Evolutionary conservation across 345 rosid species (phyloP), one percentile per base, ranked within the genome.

Genomic region (Rubroshorea leprosula): DNA sequence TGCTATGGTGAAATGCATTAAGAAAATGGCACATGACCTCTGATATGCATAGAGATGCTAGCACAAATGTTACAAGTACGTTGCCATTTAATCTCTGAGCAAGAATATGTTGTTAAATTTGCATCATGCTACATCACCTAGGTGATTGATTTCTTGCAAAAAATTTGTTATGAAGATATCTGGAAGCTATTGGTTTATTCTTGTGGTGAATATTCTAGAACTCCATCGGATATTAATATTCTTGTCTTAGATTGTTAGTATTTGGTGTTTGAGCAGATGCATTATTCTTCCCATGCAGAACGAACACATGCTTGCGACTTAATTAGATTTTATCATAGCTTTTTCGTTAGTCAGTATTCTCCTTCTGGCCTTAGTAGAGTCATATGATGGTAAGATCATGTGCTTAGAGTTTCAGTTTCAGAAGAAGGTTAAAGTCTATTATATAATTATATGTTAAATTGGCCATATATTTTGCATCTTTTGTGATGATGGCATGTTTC

Each of bases 1-100:
- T 73, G 20, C 67, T 68, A 47, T 67, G 64, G 46, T 67, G 67
- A 71, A 68, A 61, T 49, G 54, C 50, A 15, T 59, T 63, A 62
- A 64, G 73, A 65, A 51, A 62, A 16, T 54, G 47, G 23, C 63
- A 48, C 20, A 50, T 65, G 55, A 27, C 8, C 5, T 55, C 58
- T 58, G 57, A 52, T 49, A 55, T 66, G 67, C 54, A 44, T 58
- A 22, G 43, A 60, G 43, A 15, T 63, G 63, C 61, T 35, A 35
- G 27, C 51, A 54, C 43, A 45, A 41, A 50, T 45, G 59, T 38
- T 7, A 23, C 12, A 43, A 60, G 24, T 55, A 54, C 20, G 14
- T 58, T 56, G 68, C 54, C 31, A 20, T n/a, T 1, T 43, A 54
- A 21, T 39, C 39, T 49, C 44, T n/a, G 39, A 31, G 46, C 27